Evolutionary conservation across 2,329 filamentous ascomycete species (phyloP).

Genomic region (Parastagonospora avenae): DNA sequence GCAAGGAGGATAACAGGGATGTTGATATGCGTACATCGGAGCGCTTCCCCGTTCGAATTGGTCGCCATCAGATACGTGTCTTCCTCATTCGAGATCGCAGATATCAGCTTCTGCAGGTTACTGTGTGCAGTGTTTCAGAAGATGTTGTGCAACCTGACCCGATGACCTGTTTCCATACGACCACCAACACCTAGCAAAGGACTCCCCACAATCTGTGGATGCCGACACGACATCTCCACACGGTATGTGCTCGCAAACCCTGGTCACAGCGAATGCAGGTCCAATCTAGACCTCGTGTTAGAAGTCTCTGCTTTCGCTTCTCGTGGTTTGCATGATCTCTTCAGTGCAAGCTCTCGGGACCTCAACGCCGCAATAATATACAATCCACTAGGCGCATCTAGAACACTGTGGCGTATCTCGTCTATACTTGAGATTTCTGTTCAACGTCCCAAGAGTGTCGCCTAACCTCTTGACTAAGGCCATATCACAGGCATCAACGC

Average conservation of each 20-base stretch:
- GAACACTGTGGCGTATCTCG: neutral
- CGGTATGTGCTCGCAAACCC: neutral
- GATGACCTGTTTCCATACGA: neutral
- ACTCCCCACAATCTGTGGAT: too few species aligned
- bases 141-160: neutral
- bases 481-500: neutral
- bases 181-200: neutral
- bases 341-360: neutral
- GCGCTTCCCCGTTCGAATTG: too few species aligned
- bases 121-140: neutral
- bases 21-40: too few species aligned
- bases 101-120: neutral
- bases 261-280: neutral
- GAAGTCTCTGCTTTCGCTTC: neutral
- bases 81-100: neutral
- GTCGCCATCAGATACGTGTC: neutral
- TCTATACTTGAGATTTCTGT: neutral
- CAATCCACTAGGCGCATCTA: slow-evolving; percentile 1
- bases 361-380: neutral
- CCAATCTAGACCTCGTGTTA: neutral
- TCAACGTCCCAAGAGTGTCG: neutral
- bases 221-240: too few species aligned
- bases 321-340: neutral
- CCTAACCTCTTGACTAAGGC: neutral
- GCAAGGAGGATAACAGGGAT: neutral